These are phyloP conservation scores for Teratosphaeria viscida DNA, from an alignment of 2,329 filamentous ascomycete species.

Conservation along the genomic window DNA sequence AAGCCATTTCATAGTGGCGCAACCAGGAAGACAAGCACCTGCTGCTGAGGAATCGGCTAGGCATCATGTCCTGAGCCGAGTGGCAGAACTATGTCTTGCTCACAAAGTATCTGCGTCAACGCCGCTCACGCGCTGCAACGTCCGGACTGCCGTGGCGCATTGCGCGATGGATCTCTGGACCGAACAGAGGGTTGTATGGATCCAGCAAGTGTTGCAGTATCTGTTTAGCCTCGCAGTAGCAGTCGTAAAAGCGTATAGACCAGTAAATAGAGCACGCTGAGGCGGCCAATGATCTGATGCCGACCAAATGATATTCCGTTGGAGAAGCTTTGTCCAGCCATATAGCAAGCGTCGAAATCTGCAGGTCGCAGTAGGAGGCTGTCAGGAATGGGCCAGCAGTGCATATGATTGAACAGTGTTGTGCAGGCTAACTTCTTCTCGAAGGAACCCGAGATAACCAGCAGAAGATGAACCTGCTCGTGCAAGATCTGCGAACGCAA, in stretches of 20 bases:
- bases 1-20: background rate
- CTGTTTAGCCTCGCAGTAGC: background rate
- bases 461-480: background rate
- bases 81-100: background rate
- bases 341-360: background rate
- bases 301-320: background rate
- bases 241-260: background rate
- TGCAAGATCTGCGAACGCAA: background rate
- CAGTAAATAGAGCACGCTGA: background rate
- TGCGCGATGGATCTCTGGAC: background rate
- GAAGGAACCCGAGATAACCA: background rate
- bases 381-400: background rate
- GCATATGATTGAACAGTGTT: background rate
- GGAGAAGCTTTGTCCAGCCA: background rate
- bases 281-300: background rate
- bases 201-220: background rate
- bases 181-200: background rate
- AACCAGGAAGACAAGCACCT: background rate
- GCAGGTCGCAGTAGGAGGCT: background rate
- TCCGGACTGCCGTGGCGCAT: background rate
- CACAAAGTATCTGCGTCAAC: background rate
- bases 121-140: background rate
- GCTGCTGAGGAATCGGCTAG: background rate
- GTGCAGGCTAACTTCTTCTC: background rate
- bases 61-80: background rate